Evolutionary conservation across 352 stramenopile genomes (phyloP).

Genomic region (Phytophthora idaei): DNA sequence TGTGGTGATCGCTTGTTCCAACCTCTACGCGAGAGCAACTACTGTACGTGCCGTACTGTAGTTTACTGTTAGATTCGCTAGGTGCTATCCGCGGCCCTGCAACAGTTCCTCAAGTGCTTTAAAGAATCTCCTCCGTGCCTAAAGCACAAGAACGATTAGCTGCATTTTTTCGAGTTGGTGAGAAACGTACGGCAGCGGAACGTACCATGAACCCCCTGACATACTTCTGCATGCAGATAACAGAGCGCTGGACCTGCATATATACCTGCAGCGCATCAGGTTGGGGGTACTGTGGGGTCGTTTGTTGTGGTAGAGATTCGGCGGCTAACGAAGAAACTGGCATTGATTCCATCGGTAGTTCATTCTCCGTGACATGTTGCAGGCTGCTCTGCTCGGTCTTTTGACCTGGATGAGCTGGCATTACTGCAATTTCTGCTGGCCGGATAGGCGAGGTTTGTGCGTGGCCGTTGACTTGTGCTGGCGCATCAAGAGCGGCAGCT

Average conservation of each 20-base stretch:
- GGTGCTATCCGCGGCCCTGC: slow-evolving; percentile 9
- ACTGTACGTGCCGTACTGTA: too few relatives aligned
- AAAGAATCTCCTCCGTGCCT: slow-evolving; percentile 31
- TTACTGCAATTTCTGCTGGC: slow-evolving; percentile 7
- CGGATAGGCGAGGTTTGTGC: slow-evolving; percentile 4
- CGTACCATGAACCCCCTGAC: slow-evolving; percentile 33
- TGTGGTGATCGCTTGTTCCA: too few relatives aligned
- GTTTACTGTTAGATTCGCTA: background rate
- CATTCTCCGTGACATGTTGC: slow-evolving; percentile 12
- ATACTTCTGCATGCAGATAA: slow-evolving; percentile 38
- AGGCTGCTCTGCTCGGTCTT: background rate
- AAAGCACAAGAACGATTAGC: background rate
- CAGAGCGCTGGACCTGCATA: slow-evolving; percentile 30
- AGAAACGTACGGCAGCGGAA: background rate
- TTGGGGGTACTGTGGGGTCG: background rate
- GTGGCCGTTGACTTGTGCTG: background rate
- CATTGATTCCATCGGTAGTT: background rate
- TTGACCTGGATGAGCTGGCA: background rate
- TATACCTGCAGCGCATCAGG: slow-evolving; percentile 29
- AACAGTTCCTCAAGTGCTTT: slow-evolving; percentile 28
- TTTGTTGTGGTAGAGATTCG: slow-evolving; percentile 1
- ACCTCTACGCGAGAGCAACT: too few relatives aligned
- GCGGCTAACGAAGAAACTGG: background rate
- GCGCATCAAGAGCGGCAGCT: background rate
- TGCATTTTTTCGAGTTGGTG: background rate